These are phyloP conservation scores for Penicillium sp. DNA, from an alignment of 2,329 filamentous ascomycete species.

Conservation along the genomic window DNA sequence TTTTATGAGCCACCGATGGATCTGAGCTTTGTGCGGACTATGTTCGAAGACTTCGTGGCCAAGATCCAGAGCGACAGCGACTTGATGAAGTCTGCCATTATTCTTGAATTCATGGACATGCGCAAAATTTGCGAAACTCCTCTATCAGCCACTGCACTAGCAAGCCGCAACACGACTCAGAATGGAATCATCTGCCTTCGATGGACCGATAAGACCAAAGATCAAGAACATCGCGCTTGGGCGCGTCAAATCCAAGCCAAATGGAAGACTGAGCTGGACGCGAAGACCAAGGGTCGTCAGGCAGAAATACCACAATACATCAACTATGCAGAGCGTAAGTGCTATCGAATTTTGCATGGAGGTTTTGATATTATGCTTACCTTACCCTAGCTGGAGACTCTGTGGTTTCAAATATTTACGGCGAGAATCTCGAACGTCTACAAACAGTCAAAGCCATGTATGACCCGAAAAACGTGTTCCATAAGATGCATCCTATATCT, in stretches of 20 bases:
- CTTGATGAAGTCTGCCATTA: slow-evolving; percentile 30
- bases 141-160: slow-evolving; percentile 44
- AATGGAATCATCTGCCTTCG: slow-evolving; percentile 44
- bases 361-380: background rate
- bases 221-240: slow-evolving; percentile 40
- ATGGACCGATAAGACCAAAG: slow-evolving; percentile 43
- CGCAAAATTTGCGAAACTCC: slow-evolving; percentile 40
- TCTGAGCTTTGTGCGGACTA: slow-evolving; percentile 30
- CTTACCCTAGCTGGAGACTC: slow-evolving; percentile 29
- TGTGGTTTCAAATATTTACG: slow-evolving; percentile 44
- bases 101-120: slow-evolving; percentile 47
- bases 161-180: slow-evolving; percentile 47
- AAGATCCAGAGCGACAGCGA: slow-evolving; percentile 30
- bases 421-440: slow-evolving; percentile 43
- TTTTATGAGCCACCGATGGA: slow-evolving; percentile 47
- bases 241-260: slow-evolving; percentile 35
- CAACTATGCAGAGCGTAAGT: slow-evolving; percentile 38
- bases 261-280: slow-evolving; percentile 28
- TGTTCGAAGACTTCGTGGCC: slow-evolving; percentile 32
- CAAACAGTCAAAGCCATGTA: slow-evolving; percentile 47
- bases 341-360: background rate
- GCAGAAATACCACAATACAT: slow-evolving; percentile 34
- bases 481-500: slow-evolving; percentile 43
- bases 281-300: background rate
- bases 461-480: slow-evolving; percentile 49